Evolutionary conservation across 208 protist genomes (phyloP), one percentile per base, ranked within the genome.

Genomic region (Wallacemonas sp.): DNA sequence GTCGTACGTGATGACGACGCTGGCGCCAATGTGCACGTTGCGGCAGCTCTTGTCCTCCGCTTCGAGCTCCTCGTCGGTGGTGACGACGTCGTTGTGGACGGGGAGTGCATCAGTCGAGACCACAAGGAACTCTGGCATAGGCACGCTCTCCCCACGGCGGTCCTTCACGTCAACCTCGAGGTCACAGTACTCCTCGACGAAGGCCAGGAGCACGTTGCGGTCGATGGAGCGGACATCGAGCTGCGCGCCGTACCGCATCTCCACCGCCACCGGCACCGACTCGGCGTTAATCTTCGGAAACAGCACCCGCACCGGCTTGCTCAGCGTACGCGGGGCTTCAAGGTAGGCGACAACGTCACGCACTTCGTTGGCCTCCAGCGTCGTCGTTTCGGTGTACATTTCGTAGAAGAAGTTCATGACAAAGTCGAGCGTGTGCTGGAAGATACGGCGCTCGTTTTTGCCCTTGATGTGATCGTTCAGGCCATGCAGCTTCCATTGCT

Each of bases 371-470:
- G 38, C 62, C 24, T 72, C 49, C 28, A 84, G 39, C 26, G 79
- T 72, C 49, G 44, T 75, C 0, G 72, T 75, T 30, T 70, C 55
- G 27, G 51, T 62, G 31, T 77, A 64, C 44, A 64, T 62, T 24
- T 90, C 77, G 65, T 86, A 79, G 68, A 91, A 88, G 58, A 95
- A 92, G 49, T 58, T 68, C 69, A 86, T 88, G 28, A 90, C 74
- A 69, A 95, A 95, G 41, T 93, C 84, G 9, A 80, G 61, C 21
- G 92, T 59, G 27, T 72, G 59, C 45, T 72, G 63, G 55, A 83
- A 84, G 30, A 62, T 45, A 17, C 54, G 49, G 49, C 62, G 55
- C 12, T 71, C 60, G 49, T 60, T 84, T 28, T 72, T 47, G 21
- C 67, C 51, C 28, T 80, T 80, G 36, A 90, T 31, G 19, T 62